Conservation (phyloP, 495 filamentous ascomycete genomes). For the Penicillium bialowiezense region DNA sequence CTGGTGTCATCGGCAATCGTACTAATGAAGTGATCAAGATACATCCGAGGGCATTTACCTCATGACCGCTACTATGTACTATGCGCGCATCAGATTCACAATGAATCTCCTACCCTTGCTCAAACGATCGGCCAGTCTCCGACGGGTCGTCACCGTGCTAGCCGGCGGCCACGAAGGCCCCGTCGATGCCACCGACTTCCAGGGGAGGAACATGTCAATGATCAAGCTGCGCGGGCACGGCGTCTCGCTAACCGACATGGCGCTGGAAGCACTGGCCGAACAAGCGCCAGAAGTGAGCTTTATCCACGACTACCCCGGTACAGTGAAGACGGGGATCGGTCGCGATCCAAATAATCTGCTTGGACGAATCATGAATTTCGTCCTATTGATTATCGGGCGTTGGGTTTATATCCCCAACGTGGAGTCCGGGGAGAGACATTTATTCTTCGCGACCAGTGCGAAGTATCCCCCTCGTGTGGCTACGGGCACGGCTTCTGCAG, state of each 20-base stretch:
- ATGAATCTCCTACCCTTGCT: conserved; percentile 62
- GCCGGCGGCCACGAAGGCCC: conserved; percentile 51
- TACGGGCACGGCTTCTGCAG: conserved; percentile 21
- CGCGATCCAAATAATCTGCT: conserved; percentile 13
- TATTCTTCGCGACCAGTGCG: conserved; percentile 52
- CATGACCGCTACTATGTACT: conserved; percentile 54
- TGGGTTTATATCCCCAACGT: conserved; percentile 27
- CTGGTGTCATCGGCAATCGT: no score
- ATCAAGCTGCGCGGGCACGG: conserved; percentile 33
- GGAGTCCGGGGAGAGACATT: conserved; percentile 54
- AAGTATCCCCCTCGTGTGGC: conserved; percentile 37
- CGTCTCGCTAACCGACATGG: conserved; percentile 48
- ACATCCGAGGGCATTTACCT: conserved; percentile 58
- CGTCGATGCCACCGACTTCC: conserved; percentile 48
- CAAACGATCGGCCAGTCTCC: conserved; percentile 37
- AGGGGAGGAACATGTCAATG: conserved; percentile 20
- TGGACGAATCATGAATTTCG: conserved; percentile 1
- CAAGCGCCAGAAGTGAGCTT: conserved; percentile 54
- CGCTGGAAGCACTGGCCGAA: conserved; percentile 45
- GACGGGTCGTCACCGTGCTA: conserved; percentile 59
- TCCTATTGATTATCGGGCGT: conserved; percentile 21
- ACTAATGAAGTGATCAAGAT: no score
- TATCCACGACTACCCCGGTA: conserved; percentile 55
- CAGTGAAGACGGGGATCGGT: conserved; percentile 42
- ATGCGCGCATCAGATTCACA: conserved; percentile 62